A percentile compares a stretch with the other conserved stretches of the same genome.
Conservation (phyloP, 2,329 filamentous ascomycete species). For the Penicillium polonicum region DNA sequence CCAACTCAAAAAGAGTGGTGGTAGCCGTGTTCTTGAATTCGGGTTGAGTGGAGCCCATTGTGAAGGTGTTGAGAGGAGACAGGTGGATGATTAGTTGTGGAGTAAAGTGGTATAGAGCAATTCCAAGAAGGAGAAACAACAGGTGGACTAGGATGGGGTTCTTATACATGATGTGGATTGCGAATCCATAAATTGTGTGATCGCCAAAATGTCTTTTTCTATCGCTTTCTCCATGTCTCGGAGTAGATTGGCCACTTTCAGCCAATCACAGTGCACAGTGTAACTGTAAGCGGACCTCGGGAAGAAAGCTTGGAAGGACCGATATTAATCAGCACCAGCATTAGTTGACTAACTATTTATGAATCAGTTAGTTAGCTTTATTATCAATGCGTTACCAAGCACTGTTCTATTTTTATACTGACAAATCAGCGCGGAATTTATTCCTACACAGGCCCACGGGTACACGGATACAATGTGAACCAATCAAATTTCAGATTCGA, state of each 20-base stretch:
- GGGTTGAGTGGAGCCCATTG: constrained; percentile 37
- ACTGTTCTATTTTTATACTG: background rate
- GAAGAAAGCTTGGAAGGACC: too few species aligned
- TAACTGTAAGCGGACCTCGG: background rate
- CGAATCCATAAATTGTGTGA: background rate
- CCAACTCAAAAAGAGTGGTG: constrained; percentile 31
- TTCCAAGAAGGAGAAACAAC: background rate
- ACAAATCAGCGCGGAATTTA: background rate
- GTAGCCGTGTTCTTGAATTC: constrained; percentile 37
- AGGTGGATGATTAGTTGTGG: background rate
- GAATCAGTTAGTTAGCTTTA: too few species aligned
- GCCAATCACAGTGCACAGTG: background rate
- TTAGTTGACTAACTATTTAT: too few species aligned
- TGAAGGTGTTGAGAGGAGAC: constrained; percentile 28
- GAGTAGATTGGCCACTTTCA: background rate
- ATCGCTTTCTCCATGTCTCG: background rate
- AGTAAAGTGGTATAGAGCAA: background rate
- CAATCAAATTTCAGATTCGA: background rate
- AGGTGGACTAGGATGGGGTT: background rate
- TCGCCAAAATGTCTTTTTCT: background rate
- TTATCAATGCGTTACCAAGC: background rate
- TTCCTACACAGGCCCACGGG: background rate
- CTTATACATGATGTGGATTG: constrained; percentile 1
- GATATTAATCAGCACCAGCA: background rate
- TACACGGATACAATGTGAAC: too few species aligned